Percentiles rank a stretch among this genome's conserved stretches.
Conservation (phyloP, 441 rosid genomes). For the Erodium trifolium region DNA sequence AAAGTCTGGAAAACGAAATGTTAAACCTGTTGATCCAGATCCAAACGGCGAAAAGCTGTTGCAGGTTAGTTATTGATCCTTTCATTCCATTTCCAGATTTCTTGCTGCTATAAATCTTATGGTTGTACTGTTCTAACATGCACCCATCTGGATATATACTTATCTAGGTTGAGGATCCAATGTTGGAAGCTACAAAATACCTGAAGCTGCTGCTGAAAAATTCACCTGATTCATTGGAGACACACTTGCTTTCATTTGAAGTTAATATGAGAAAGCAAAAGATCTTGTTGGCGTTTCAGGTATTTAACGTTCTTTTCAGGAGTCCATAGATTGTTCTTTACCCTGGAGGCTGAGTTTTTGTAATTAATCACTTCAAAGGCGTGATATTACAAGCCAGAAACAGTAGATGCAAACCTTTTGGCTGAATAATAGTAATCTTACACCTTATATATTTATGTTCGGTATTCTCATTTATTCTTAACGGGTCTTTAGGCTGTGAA, state of each 20-base stretch:
- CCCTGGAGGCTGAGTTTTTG: conserved; percentile 5
- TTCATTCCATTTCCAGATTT: conserved; percentile 11
- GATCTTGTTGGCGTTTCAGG: conserved; percentile 93
- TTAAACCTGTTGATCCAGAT: conserved; percentile 94
- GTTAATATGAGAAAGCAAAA: conserved; percentile 91
- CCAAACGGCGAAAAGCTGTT: conserved; percentile 85
- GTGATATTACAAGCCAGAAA: background rate
- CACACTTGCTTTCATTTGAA: conserved; percentile 96
- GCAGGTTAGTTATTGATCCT: conserved; percentile 53
- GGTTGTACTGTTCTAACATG: background rate
- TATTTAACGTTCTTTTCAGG: conserved; percentile 20
- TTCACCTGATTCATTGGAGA: conserved; percentile 80
- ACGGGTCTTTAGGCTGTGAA: conserved; percentile 64
- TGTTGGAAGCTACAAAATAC: conserved; percentile 89
- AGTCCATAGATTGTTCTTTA: background rate
- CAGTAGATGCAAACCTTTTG: background rate
- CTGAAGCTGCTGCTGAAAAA: conserved; percentile 85
- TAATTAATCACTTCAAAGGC: background rate
- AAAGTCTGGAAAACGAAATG: conserved; percentile 82
- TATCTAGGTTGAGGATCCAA: conserved; percentile 78
- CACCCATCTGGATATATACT: background rate
- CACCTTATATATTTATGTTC: background rate
- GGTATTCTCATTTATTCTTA: conserved; percentile 3
- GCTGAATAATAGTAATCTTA: background rate
- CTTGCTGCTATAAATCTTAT: conserved; percentile 5